phyloP scores from a whole-genome alignment of 2,329 filamentous ascomycete species.

The Fusarium oligoseptatum region DNA sequence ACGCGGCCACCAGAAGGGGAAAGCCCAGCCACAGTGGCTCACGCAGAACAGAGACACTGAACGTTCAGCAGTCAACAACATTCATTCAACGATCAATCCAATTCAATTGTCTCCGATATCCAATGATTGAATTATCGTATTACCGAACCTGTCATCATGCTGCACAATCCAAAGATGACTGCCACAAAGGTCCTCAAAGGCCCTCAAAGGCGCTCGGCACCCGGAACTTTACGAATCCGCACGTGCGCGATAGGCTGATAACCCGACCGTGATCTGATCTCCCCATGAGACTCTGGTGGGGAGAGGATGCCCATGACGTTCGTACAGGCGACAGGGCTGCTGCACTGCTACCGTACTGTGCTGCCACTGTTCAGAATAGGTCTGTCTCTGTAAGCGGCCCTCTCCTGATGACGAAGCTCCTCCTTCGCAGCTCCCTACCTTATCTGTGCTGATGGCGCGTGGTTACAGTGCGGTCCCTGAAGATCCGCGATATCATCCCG shows the following conservation, averaged over 20 bases:
- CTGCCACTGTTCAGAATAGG: not conserved
- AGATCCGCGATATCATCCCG: not conserved
- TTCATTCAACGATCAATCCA: not conserved
- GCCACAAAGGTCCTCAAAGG: not conserved
- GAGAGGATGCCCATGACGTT: conserved; percentile 33
- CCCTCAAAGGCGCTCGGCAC: not conserved
- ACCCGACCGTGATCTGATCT: conserved; percentile 29
- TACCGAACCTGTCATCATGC: not conserved
- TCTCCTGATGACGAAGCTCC: conserved; percentile 29
- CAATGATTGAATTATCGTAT: not conserved
- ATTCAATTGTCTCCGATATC: not conserved
- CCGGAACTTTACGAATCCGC: conserved; percentile 24
- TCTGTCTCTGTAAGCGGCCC: not conserved
- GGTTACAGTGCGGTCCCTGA: not conserved
- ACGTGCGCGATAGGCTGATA: conserved; percentile 22
- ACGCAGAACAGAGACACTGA: not conserved
- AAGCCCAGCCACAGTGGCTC: conserved; percentile 1
- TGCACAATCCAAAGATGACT: conserved; percentile 3
- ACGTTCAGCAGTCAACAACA: not conserved
- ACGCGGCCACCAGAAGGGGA: not conserved
- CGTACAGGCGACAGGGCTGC: not conserved
- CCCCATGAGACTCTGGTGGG: conserved; percentile 23
- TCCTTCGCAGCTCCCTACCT: conserved; percentile 26
- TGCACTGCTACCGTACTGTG: not conserved
- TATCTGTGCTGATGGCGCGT: conserved; percentile 9